Conservation (phyloP, 139 green algal species). For the Chlorella sorokiniana region DNA sequence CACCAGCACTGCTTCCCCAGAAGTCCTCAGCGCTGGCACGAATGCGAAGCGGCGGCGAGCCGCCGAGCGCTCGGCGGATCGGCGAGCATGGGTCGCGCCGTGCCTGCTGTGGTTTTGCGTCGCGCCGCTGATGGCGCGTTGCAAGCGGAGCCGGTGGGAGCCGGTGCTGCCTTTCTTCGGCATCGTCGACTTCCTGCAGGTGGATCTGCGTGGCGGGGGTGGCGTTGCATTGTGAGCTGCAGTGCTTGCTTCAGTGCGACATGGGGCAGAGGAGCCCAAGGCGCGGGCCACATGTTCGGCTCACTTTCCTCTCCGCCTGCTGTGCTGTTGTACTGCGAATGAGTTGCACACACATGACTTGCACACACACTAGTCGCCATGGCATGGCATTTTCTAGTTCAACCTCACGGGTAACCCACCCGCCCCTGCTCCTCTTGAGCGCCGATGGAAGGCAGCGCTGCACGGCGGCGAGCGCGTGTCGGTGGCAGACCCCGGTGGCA, state of each 20-base stretch:
- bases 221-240: neutral
- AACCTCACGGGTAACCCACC: too few species aligned
- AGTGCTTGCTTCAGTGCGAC: neutral
- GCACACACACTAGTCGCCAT: too few species aligned
- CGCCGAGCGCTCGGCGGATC: too few species aligned
- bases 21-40: too few species aligned
- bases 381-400: too few species aligned
- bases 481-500: constrained; percentile 63
- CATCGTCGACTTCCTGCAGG: constrained; percentile 38
- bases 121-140: neutral
- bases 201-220: neutral
- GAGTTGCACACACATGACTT: too few species aligned
- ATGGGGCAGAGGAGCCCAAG: too few species aligned
- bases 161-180: constrained; percentile 58
- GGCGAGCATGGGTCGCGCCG: constrained; percentile 1
- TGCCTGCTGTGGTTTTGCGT: constrained; percentile 25
- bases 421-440: constrained; percentile 47
- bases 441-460: constrained; percentile 62
- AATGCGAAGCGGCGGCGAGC: neutral
- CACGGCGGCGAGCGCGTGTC: constrained; percentile 58
- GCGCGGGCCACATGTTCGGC: too few species aligned
- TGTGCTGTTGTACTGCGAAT: constrained; percentile 74
- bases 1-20: too few species aligned
- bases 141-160: constrained; percentile 36
- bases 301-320: too few species aligned